phyloP scores from a whole-genome alignment of 306 rosid genomes.

The Trichosanthes cucumerina region DNA sequence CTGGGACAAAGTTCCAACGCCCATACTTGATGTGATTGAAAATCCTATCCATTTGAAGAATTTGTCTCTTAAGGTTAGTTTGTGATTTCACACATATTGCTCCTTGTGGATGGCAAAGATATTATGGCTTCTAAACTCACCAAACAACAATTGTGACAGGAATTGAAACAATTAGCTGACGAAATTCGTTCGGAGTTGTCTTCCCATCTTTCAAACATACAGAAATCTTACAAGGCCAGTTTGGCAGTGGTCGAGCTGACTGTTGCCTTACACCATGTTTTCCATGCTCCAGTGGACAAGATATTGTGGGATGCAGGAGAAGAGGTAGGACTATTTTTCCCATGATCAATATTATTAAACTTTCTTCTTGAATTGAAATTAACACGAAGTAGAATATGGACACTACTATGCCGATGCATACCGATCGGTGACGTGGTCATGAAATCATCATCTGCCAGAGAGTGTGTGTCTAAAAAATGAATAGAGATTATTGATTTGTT shows the following conservation, averaged over 20 bases:
- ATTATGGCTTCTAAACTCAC: slow-evolving; percentile 14
- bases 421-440: neutral
- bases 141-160: slow-evolving; percentile 37
- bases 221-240: slow-evolving; percentile 40
- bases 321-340: slow-evolving; percentile 33
- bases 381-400: neutral
- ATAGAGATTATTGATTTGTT: neutral
- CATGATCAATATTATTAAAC: neutral
- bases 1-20: slow-evolving; percentile 63
- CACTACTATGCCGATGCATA: neutral
- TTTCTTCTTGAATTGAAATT: neutral
- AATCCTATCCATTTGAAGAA: slow-evolving; percentile 84
- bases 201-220: slow-evolving; percentile 29
- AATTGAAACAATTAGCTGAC: slow-evolving; percentile 65
- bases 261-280: slow-evolving; percentile 82
- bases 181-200: slow-evolving; percentile 70
- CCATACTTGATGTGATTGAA: slow-evolving; percentile 71
- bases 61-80: slow-evolving; percentile 55
- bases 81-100: slow-evolving; percentile 8
- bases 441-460: neutral
- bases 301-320: slow-evolving; percentile 87
- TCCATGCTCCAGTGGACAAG: slow-evolving; percentile 83
- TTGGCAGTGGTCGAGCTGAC: slow-evolving; percentile 73
- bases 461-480: neutral
- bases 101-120: neutral